Evolutionary conservation across 2,329 filamentous ascomycete genomes (phyloP).

Genomic region (Fonsecaea pedrosoi): DNA sequence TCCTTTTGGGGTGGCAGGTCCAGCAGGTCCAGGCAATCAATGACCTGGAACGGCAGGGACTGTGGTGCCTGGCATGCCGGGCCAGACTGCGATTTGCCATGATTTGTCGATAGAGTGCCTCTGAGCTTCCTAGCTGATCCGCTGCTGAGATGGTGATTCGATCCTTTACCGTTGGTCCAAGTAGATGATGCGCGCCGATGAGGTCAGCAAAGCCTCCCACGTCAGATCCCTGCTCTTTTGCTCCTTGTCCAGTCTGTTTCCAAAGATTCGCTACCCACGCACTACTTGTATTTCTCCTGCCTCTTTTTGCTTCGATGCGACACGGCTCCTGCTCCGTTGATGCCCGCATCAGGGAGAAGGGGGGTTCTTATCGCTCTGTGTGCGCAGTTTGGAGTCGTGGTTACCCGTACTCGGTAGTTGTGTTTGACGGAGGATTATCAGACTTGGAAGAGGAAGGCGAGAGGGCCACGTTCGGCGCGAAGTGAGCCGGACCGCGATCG

Average conservation of each 20-base stretch:
- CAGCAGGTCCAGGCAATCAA: not conserved
- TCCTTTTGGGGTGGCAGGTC: constrained; percentile 9
- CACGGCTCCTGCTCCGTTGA: not conserved
- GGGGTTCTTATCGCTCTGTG: not conserved
- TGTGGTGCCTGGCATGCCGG: not conserved
- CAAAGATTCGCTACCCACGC: no score
- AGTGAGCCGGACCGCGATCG: not conserved
- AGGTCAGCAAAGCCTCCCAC: constrained; percentile 33
- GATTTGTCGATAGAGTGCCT: constrained; percentile 14
- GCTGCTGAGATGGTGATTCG: constrained; percentile 17
- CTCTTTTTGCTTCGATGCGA: not conserved
- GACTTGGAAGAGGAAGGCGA: not conserved
- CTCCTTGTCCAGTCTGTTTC: not conserved
- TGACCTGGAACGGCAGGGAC: not conserved
- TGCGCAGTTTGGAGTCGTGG: not conserved
- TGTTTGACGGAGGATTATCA: not conserved
- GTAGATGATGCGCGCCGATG: constrained; percentile 24
- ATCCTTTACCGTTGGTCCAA: not conserved
- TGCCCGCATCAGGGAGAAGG: not conserved
- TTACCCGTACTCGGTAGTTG: not conserved
- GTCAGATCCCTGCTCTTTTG: constrained; percentile 23
- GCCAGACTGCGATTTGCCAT: constrained; percentile 3
- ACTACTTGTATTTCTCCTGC: not conserved
- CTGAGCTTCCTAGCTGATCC: constrained; percentile 28
- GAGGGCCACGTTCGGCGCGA: not conserved